phyloP scores from a whole-genome alignment of 1,284 basidiomycete species.

The Amylostereum chailletii region DNA sequence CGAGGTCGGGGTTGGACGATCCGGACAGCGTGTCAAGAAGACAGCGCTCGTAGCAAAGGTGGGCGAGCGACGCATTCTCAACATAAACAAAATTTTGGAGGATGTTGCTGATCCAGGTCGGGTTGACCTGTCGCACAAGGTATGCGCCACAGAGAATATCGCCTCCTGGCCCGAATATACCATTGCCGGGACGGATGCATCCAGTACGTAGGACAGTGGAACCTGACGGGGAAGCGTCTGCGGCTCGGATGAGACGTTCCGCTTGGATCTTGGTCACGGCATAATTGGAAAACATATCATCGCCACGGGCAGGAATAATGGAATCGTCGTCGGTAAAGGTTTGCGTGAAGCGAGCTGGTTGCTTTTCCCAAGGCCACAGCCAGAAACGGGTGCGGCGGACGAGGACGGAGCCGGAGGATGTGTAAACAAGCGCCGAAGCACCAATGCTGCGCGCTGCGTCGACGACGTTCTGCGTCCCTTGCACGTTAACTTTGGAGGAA shows the following conservation, averaged over 20 bases:
- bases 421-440: conserved; percentile 46
- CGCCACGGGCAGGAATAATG: conserved; percentile 35
- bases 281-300: conserved; percentile 66
- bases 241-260: conserved; percentile 46
- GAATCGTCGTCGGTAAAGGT: conserved; percentile 47
- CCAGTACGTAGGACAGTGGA: conserved; percentile 47
- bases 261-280: conserved; percentile 48
- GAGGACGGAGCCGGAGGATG: conserved; percentile 52
- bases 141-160: conserved; percentile 58
- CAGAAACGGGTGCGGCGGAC: conserved; percentile 48
- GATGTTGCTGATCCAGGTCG: conserved; percentile 49
- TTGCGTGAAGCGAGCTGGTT: conserved; percentile 47
- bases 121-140: conserved; percentile 48
- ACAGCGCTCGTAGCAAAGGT: conserved; percentile 64
- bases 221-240: conserved; percentile 34
- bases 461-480: conserved; percentile 57
- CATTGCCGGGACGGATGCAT: conserved; percentile 66
- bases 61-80: conserved; percentile 64
- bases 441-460: conserved; percentile 35
- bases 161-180: conserved; percentile 64
- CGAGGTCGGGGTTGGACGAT: conserved; percentile 47
- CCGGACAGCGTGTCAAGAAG: conserved; percentile 39
- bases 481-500: conserved; percentile 54
- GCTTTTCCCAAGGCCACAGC: conserved; percentile 65
- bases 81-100: conserved; percentile 62